phyloP scores from a whole-genome alignment of 2,329 filamentous ascomycete species.

The Trichothecium roseum region DNA sequence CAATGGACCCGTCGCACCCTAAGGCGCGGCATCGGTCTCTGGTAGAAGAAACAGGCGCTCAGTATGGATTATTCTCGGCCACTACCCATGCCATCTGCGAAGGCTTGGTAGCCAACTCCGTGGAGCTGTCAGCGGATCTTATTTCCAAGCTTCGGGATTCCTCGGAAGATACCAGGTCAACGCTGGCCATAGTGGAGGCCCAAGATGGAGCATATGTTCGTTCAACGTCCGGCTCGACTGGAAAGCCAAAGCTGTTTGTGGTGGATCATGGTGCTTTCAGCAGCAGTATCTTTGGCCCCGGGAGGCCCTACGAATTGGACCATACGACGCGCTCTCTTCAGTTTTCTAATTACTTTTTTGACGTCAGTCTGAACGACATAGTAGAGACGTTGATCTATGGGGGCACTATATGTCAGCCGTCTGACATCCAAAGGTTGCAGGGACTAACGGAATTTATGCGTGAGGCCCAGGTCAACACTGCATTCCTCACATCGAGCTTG shows the following conservation, averaged over 20 bases:
- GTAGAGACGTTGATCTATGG: constrained; percentile 31
- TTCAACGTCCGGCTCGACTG: constrained; percentile 14
- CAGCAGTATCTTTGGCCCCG: constrained; percentile 30
- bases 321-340: neutral
- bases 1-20: constrained; percentile 14
- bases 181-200: neutral
- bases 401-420: constrained; percentile 27
- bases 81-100: constrained; percentile 10
- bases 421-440: constrained; percentile 20
- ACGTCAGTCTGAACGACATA: constrained; percentile 33
- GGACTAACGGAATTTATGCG: neutral
- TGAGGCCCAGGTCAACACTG: constrained; percentile 4
- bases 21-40: constrained; percentile 2
- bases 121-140: constrained; percentile 2
- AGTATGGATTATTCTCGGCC: constrained; percentile 2
- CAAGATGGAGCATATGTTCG: constrained; percentile 8
- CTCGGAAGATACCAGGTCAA: no score
- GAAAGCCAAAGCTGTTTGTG: constrained; percentile 13
- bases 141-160: neutral
- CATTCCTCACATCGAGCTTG: neutral
- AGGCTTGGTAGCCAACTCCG: constrained; percentile 5
- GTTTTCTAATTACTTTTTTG: constrained; percentile 26
- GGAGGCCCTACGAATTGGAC: neutral
- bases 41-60: constrained; percentile 1
- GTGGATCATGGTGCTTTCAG: constrained; percentile 39